Base-by-base conservation (phyloP, 208 protist genomes). In the Trypanosoma vivax region DNA sequence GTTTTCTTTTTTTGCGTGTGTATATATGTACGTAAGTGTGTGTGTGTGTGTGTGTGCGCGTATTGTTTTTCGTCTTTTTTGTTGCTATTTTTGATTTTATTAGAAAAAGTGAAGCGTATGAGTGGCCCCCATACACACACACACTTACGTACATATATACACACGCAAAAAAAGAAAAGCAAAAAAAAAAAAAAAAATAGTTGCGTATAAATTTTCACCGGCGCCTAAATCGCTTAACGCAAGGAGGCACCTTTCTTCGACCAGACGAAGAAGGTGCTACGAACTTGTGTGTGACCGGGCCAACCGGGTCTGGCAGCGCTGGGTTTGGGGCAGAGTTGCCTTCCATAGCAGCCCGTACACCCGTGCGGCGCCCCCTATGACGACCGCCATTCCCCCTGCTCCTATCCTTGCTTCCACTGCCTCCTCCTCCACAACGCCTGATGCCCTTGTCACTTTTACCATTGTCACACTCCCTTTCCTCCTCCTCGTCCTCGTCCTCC, bases 401-500 rank as follows among this genome's bases (percentile, higher is more conserved):
- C 4, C 50, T 23, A 16, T 46, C 27, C 13, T n/a, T 28, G 35
- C 21, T 58, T 11, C 28, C 45, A 25, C 13, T 21, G 29, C 31
- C 42, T 9, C 31, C 16, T 33, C 39, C 16, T 10, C 19, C 16
- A 3, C 11, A n/a, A n/a, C n/a, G n/a, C n/a, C n/a, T n/a, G n/a
- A n/a, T n/a, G n/a, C n/a, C n/a, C n/a, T n/a, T n/a, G n/a, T n/a
- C n/a, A n/a, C n/a, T n/a, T n/a, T n/a, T n/a, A 34, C 31, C 19
- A 6, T 50, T 42, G 5, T 38, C 33, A 9, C 21, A 39, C 14
- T 47, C 57, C 31, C 33, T 55, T 2, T 40, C 59, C 1, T 55
- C 71, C n/a, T 63, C 71, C 14, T 69, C 60, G 1, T 63, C 63
- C 27, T 77, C 69, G 25, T 79, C 70, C 11, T 76, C 79, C 33